Conservation (phyloP, 164 flowering plant species). For the Tetracentron sinense region DNA sequence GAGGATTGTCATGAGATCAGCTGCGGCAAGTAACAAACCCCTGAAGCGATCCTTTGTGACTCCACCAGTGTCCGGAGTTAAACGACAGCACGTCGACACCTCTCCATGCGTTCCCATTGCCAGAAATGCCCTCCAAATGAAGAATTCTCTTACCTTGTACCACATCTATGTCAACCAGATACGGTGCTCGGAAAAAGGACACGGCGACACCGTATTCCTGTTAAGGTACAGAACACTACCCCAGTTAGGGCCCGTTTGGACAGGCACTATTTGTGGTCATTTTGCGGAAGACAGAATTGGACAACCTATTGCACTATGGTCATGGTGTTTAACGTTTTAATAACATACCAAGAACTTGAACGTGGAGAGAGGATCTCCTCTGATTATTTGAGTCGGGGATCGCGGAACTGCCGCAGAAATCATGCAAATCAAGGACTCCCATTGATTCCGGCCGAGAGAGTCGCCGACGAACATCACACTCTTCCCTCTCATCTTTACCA, state of each 20-base stretch:
- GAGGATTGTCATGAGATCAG: too few species aligned
- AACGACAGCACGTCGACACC: constrained; percentile 53
- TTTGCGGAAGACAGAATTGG: too few species aligned
- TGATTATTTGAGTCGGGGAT: constrained; percentile 44
- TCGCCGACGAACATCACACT: constrained; percentile 84
- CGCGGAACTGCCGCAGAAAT: constrained; percentile 37
- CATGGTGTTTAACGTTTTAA: background rate
- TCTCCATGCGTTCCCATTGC: constrained; percentile 49
- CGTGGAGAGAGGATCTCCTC: constrained; percentile 72
- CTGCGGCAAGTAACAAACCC: constrained; percentile 34
- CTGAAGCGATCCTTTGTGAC: constrained; percentile 54
- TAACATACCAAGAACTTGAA: constrained; percentile 61
- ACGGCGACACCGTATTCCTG: constrained; percentile 61
- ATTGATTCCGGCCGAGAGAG: constrained; percentile 75
- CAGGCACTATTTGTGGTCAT: too few species aligned
- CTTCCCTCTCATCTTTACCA: constrained; percentile 61
- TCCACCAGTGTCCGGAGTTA: constrained; percentile 86
- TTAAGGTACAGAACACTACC: background rate
- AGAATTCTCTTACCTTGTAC: constrained; percentile 53
- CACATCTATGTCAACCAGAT: constrained; percentile 58
- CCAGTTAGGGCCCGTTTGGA: constrained; percentile 2
- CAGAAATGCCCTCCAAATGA: constrained; percentile 45
- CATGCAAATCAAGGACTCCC: constrained; percentile 85
- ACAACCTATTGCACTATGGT: too few species aligned
- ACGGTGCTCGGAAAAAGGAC: constrained; percentile 55